These are phyloP conservation scores for Magnaporthiopsis incrustans DNA, from an alignment of 2,329 filamentous ascomycete genomes.

Conservation along the genomic window DNA sequence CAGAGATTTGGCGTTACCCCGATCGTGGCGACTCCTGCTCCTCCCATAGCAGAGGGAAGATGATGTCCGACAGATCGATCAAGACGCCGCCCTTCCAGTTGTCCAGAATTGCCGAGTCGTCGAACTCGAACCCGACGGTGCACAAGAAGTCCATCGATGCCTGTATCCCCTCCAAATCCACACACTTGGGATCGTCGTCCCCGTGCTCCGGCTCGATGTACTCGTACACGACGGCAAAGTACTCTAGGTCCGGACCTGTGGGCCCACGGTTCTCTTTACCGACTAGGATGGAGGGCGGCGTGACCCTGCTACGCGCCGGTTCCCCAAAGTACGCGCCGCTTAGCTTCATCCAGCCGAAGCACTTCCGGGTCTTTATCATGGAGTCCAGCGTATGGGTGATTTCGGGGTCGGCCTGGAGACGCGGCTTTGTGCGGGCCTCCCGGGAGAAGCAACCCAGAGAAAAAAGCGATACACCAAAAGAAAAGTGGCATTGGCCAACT, in stretches of 20 bases:
- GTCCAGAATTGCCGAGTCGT: neutral
- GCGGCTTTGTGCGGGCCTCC: neutral
- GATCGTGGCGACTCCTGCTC: no score
- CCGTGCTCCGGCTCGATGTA: neutral
- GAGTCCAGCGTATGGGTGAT: neutral
- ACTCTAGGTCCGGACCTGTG: neutral
- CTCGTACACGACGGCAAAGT: constrained; percentile 2
- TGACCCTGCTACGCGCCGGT: neutral
- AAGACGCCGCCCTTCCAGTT: neutral
- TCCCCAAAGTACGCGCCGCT: no score
- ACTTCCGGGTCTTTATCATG: no score
- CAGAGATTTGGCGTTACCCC: no score
- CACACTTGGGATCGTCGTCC: neutral
- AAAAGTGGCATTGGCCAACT: no score
- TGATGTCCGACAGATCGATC: constrained; percentile 1
- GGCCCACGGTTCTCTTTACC: neutral
- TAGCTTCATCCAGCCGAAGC: no score
- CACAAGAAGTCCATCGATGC: constrained; percentile 1
- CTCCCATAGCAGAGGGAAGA: no score
- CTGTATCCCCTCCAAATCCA: neutral
- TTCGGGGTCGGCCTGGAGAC: neutral
- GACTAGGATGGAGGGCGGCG: neutral
- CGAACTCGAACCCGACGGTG: neutral
- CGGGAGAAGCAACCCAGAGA: neutral
- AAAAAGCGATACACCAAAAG: no score